Conservation (phyloP, 2,329 filamentous ascomycete genomes). For the Aureobasidium sp. region DNA sequence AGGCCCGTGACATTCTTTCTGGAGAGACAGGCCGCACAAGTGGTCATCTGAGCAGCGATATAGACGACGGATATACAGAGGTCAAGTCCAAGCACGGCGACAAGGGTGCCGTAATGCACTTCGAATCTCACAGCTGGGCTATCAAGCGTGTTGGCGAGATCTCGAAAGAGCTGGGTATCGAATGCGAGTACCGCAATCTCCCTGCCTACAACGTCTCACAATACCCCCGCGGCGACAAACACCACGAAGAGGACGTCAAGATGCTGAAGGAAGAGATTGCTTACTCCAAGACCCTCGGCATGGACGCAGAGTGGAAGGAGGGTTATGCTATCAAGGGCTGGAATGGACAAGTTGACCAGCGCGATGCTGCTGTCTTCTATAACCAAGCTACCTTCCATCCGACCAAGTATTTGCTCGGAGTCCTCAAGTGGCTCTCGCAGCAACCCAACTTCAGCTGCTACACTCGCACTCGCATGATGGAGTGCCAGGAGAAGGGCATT, state of each 20-base stretch:
- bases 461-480: conserved; percentile 44
- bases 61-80: conserved; percentile 48
- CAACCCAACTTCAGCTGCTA: conserved; percentile 50
- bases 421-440: conserved; percentile 45
- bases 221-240: conserved; percentile 35
- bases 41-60: conserved; percentile 48
- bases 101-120: conserved; percentile 42
- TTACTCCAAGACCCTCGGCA: conserved; percentile 38
- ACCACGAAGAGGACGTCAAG: conserved; percentile 42
- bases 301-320: conserved; percentile 38
- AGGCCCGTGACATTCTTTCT: conserved; percentile 48
- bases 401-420: conserved; percentile 48
- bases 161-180: conserved; percentile 42
- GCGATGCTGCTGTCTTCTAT: conserved; percentile 42
- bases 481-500: conserved; percentile 43
- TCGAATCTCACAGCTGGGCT: conserved; percentile 51
- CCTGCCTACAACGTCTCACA: conserved; percentile 47
- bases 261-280: conserved; percentile 41
- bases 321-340: conserved; percentile 46
- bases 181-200: conserved; percentile 50
- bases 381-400: conserved; percentile 52
- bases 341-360: conserved; percentile 45
- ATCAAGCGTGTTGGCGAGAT: conserved; percentile 47
- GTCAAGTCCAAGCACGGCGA: conserved; percentile 49
- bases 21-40: conserved; percentile 50